A percentile compares a stretch with the other conserved stretches of the same genome.
These are phyloP conservation scores for Cucumis cinereus DNA, from an alignment of 306 rosid genomes.

Conservation along the genomic window DNA sequence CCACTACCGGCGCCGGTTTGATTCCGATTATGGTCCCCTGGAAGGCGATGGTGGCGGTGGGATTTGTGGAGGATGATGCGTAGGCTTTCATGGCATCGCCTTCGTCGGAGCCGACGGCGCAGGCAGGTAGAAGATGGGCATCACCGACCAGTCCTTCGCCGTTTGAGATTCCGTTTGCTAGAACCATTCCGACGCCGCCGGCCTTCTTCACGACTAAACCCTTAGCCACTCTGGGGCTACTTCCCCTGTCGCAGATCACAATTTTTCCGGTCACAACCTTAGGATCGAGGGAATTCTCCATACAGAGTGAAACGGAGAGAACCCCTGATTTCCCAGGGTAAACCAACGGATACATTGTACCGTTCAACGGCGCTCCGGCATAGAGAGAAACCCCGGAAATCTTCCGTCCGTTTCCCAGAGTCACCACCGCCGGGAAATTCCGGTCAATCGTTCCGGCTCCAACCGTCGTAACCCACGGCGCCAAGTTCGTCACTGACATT, in stretches of 20 bases:
- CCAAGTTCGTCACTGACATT: slow-evolving; percentile 65
- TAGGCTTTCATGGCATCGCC: slow-evolving; percentile 55
- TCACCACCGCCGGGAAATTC: slow-evolving; percentile 56
- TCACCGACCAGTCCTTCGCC: slow-evolving; percentile 89
- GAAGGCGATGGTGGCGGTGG: slow-evolving; percentile 65
- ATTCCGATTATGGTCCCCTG: slow-evolving; percentile 68
- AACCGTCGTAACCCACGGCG: slow-evolving; percentile 83
- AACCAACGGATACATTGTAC: slow-evolving; percentile 50
- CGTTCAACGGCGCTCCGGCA: slow-evolving; percentile 47
- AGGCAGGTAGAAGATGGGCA: slow-evolving; percentile 71
- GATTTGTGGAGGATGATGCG: slow-evolving; percentile 28
- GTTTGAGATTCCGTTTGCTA: slow-evolving; percentile 56
- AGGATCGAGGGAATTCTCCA: slow-evolving; percentile 73
- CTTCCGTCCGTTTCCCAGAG: slow-evolving; percentile 46
- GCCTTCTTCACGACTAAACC: slow-evolving; percentile 80
- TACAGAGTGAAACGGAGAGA: slow-evolving; percentile 58
- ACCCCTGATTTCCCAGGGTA: slow-evolving; percentile 70
- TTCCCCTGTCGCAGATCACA: slow-evolving; percentile 79
- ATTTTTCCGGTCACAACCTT: slow-evolving; percentile 49
- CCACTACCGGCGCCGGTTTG: slow-evolving; percentile 81
- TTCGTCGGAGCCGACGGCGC: slow-evolving; percentile 62
- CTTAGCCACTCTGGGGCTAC: slow-evolving; percentile 63
- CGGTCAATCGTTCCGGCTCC: slow-evolving; percentile 92
- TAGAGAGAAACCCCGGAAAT: slow-evolving; percentile 62
- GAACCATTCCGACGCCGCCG: slow-evolving; percentile 83